These are phyloP conservation scores for Linum tenue DNA, from an alignment of 345 rosid genomes.

Conservation along the genomic window DNA sequence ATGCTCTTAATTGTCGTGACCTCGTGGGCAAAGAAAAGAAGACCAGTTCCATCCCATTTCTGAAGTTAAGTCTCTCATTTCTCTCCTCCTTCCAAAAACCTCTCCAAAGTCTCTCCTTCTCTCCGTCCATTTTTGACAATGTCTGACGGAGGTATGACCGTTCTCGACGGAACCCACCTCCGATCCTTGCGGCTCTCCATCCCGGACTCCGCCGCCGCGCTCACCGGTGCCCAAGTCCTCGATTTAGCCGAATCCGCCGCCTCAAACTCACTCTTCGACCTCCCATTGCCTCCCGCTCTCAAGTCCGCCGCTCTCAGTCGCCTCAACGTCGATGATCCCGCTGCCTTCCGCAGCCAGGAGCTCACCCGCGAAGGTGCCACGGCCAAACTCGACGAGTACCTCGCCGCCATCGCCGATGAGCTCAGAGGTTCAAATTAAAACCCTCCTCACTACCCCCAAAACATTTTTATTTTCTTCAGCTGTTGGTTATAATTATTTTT, in stretches of 20 bases:
- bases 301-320: conserved; percentile 44
- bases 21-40: not conserved
- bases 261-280: conserved; percentile 38
- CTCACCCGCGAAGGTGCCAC: conserved; percentile 32
- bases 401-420: conserved; percentile 51
- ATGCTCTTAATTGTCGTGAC: no score
- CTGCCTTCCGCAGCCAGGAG: conserved; percentile 28
- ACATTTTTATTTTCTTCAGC: not conserved
- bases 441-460: not conserved
- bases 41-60: conserved; percentile 6
- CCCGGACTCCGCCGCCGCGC: conserved; percentile 24
- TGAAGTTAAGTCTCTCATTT: not conserved
- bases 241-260: conserved; percentile 50
- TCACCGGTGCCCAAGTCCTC: conserved; percentile 55
- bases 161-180: conserved; percentile 58
- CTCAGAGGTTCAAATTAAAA: conserved; percentile 37
- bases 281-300: conserved; percentile 52
- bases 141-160: conserved; percentile 50
- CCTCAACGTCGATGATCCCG: conserved; percentile 25
- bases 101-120: not conserved
- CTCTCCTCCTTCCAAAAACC: not conserved
- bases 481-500: not conserved
- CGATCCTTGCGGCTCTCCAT: conserved; percentile 37
- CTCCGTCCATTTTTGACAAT: conserved; percentile 25
- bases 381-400: conserved; percentile 32